Base-by-base conservation (phyloP, 1,284 basidiomycete genomes). In the Lentinula novae-zelandiae region DNA sequence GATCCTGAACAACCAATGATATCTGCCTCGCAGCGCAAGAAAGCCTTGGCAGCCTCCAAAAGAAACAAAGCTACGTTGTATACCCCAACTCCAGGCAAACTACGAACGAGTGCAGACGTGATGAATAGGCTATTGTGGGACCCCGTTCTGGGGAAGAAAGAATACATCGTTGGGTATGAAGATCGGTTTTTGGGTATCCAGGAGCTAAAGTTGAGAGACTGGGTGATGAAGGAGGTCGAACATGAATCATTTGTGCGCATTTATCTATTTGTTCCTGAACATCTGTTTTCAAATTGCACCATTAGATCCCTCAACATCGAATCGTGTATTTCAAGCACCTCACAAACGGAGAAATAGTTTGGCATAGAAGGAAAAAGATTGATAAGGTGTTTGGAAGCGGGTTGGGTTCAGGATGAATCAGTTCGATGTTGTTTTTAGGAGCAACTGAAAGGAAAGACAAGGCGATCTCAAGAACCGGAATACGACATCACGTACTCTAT, bases 221-320 rank as follows among this genome's bases (percentile, higher is more conserved):
- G 68, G 68, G 52, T 53, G n/a, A 67, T 64, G 44, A 53, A 65
- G 42, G 64, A 69, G 44, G 62, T 68, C 7, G 67, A 68, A 39
- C 63, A 68, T 51, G 68, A 68, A 34, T 61, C 60, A 5, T 69
- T 68, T 58, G 67, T 68, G 55, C 57, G 67, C 63, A 22, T 53
- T 7, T 42, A 46, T 55, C 49, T 27, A 48, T 36, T 9, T 49
- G 22, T n/a, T 54, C 22, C 36, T 38, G 7, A 9, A 9, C 36
- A 38, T 38, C 9, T 9, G 2, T 9, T 38, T 4, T 33, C 0
- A 51, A 50, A 3, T 55, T 42, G 36, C 22, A 34, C 44, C 5
- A 51, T 10, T 38, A 69, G 66, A 68, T 69, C 52, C 67, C 68
- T 27, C 65, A 67, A 55, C 68, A 69, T 53, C 63, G 68, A 34